Base-by-base conservation (phyloP, 2,329 filamentous ascomycete genomes). In the Ilyonectria robusta region DNA sequence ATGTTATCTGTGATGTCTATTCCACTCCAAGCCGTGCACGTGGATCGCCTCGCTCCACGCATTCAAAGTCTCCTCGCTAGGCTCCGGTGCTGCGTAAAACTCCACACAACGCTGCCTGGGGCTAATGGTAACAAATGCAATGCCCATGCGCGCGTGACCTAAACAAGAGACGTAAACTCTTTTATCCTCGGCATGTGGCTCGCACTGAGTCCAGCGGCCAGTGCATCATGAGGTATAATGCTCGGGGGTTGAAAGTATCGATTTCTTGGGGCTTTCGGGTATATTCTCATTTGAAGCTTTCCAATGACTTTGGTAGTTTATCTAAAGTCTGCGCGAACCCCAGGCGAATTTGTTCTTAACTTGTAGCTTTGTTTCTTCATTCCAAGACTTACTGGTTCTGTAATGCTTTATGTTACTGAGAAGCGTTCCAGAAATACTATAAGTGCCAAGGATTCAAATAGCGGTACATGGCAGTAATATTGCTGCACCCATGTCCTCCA, bases 241-340 rank as follows among this genome's bases (percentile, higher is more conserved):
- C 59, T 66, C 0, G 46, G 46, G 4, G 58, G 51, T 2, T 53
- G 51, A 17, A 47, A 62, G 8, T 26, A 35, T 9, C 57, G 59
- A 26, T 66, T 46, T 26, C 15, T 58, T 15, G 63, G 63, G 33
- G 40, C n/a, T n/a, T n/a, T n/a, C n/a, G 23, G 3, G 29, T 33
- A 17, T 62, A 62, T 1, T 13, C 10, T 8, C 62, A 51, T 15
- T 37, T 19, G 9, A 66, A 58, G 13, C 15, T 23, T 47, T 53
- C 15, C 6, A 62, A 29, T 1, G 53, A 62, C 8, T 4, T 29
- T 29, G 63, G 63, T 5, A 66, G 37, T 4, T 46, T 58, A 6
- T 46, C 10, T 2, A 65, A 58, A 1, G 33, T 37, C 4, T 3
- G 23, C 31, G 57, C 33, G 33, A 65, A 46, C 1, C 33, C 62